Base-by-base conservation (phyloP, 1,284 basidiomycete species). In the Boletus sp. region DNA sequence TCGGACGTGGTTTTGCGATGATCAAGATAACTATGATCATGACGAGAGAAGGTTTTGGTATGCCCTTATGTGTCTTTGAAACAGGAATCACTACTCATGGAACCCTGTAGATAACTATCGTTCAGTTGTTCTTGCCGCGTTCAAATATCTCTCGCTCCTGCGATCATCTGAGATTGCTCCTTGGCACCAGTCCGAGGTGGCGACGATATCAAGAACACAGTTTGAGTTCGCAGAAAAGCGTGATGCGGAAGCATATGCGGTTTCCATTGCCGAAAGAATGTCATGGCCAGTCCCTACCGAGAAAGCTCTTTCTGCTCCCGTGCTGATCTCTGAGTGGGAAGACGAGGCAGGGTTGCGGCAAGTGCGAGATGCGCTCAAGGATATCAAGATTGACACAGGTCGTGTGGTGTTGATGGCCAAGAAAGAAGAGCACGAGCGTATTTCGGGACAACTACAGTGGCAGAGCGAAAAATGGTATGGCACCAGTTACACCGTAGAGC, bases 201-300 rank as follows among this genome's bases (percentile, higher is more conserved):
- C 82, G 40, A 75, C 78, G 35, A 77, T 99, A 34, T 81, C 84
- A 26, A 73, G 80, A 27, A 89, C 87, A 27, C 81, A 81, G 20
- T 99, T 97, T 77, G 80, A 84, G 30, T 99, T 96, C 67, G 79
- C 85, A 44, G 95, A 99, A 68, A 94, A 96, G 68, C 74, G 75
- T 36, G 74, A 81, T 16, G 86, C 93, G 0, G 84, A 92, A 41
- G 74, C 80, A 51, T 96, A 97, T 65, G 91, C 89, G 4, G 83
- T 87, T 9, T 80, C 77, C 64, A 74, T 97, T 14, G 69, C 93
- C 0, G 82, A 87, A 54, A 80, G 81, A 60, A 83, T 98, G 80
- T 70, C 82, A 41, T 78, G 84, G 76, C 90, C 90, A 1, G 78
- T 84, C 38, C 90, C 94, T n/a, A 77, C 81, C 29, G 87, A 94